Conservation (phyloP, 768 basidiomycete genomes). For the Psilocybe sp. region DNA sequence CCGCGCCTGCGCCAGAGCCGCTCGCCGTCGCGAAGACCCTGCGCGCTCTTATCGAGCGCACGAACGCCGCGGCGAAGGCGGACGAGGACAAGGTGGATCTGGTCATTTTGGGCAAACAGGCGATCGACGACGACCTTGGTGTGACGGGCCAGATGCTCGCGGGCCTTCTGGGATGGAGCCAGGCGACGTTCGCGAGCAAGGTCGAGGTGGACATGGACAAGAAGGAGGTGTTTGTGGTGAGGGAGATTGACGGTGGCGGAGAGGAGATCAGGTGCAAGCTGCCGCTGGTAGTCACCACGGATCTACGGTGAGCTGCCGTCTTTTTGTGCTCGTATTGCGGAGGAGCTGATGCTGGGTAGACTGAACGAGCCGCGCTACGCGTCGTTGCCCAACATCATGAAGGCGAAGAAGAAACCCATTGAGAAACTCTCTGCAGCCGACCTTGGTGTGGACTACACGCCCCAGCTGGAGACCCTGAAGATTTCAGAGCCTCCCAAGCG, state of each 20-base stretch:
- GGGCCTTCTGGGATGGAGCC: constrained; percentile 86
- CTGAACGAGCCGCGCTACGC: constrained; percentile 95
- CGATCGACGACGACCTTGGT: constrained; percentile 95
- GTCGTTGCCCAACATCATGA: constrained; percentile 96
- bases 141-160: constrained; percentile 98
- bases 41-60: constrained; percentile 65
- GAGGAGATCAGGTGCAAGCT: constrained; percentile 78
- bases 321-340: neutral
- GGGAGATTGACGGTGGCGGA: constrained; percentile 94
- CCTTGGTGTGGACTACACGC: constrained; percentile 80
- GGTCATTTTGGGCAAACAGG: constrained; percentile 96
- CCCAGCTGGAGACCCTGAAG: constrained; percentile 81
- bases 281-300: constrained; percentile 89
- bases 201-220: constrained; percentile 65
- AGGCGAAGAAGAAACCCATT: constrained; percentile 98
- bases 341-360: constrained; percentile 29
- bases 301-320: constrained; percentile 65
- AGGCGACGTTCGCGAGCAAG: constrained; percentile 94
- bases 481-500: constrained; percentile 89
- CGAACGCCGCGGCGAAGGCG: constrained; percentile 33
- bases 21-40: constrained; percentile 88
- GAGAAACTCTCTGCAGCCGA: constrained; percentile 79
- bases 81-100: constrained; percentile 63
- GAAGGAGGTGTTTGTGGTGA: constrained; percentile 66
- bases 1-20: constrained; percentile 77